Percentiles rank a stretch among this genome's conserved stretches.
These are phyloP conservation scores for Cladorrhinum samala DNA, from an alignment of 495 filamentous ascomycete genomes.

Conservation along the genomic window DNA sequence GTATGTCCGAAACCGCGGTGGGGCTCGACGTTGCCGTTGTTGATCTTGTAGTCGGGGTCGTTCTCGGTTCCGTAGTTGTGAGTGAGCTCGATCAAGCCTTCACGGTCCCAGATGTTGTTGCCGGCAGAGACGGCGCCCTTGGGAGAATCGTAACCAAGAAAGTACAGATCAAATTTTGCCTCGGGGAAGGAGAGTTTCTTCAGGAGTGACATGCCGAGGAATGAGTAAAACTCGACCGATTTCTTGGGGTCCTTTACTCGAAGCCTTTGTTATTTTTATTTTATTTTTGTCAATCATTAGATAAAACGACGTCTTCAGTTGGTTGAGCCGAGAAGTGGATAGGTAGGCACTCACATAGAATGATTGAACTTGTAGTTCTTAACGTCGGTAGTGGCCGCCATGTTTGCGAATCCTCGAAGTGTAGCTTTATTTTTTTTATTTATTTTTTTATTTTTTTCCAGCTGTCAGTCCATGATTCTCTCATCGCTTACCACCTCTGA, in stretches of 20 bases:
- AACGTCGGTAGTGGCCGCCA: slow-evolving; percentile 65
- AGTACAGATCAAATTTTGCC: slow-evolving; percentile 85
- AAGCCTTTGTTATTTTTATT: slow-evolving; percentile 54
- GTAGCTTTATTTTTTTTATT: not conserved
- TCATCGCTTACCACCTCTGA: no score
- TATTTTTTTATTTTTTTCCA: not conserved
- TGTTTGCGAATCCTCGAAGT: slow-evolving; percentile 40
- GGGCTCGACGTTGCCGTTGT: slow-evolving; percentile 86
- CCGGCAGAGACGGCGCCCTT: slow-evolving; percentile 50
- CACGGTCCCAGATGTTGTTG: slow-evolving; percentile 69
- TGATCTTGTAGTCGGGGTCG: slow-evolving; percentile 73
- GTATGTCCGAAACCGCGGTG: slow-evolving; percentile 85
- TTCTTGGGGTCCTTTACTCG: slow-evolving; percentile 89
- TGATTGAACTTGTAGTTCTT: slow-evolving; percentile 85
- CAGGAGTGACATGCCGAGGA: slow-evolving; percentile 82
- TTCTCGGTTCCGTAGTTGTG: slow-evolving; percentile 96
- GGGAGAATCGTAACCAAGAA: slow-evolving; percentile 67
- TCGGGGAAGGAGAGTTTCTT: slow-evolving; percentile 65
- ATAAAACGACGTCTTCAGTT: no score
- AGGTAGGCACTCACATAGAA: slow-evolving; percentile 53
- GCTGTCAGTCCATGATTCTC: no score
- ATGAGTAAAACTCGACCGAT: slow-evolving; percentile 91
- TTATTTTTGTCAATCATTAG: slow-evolving; percentile 12
- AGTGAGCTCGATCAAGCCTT: slow-evolving; percentile 87
- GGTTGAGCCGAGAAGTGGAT: no score